phyloP scores from a whole-genome alignment of 2,329 filamentous ascomycete species.

The Colletotrichum chrysophilum region DNA sequence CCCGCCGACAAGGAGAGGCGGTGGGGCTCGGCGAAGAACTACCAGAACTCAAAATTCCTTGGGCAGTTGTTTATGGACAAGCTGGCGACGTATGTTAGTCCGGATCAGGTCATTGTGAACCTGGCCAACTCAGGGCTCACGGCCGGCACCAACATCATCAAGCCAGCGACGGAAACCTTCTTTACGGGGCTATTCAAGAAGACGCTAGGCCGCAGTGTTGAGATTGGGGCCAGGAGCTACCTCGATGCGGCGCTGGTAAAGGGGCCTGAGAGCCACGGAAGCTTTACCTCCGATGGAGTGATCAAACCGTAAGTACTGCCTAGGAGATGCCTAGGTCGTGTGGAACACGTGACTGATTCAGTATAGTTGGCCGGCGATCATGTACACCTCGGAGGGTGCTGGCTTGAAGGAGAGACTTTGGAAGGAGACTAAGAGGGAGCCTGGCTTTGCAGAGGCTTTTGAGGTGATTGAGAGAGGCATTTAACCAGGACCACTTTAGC shows the following conservation, averaged over 20 bases:
- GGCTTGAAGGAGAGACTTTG: slow-evolving; percentile 9
- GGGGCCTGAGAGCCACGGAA: slow-evolving; percentile 54
- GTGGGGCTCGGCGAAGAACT: slow-evolving; percentile 27
- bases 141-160: slow-evolving; percentile 45
- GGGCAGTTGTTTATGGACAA: slow-evolving; percentile 39
- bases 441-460: slow-evolving; percentile 16
- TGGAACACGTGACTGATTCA: background rate
- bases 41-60: slow-evolving; percentile 35
- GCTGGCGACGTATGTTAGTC: slow-evolving; percentile 38
- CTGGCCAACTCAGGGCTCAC: slow-evolving; percentile 50
- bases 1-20: slow-evolving; percentile 33
- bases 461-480: background rate
- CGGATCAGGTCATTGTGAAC: slow-evolving; percentile 50
- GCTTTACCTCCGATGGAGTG: slow-evolving; percentile 50
- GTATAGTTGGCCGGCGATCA: slow-evolving; percentile 3
- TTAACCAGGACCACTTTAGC: accelerated
- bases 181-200: slow-evolving; percentile 24
- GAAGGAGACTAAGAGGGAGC: slow-evolving; percentile 15
- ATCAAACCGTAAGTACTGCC: slow-evolving; percentile 46
- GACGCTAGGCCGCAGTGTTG: slow-evolving; percentile 31
- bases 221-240: slow-evolving; percentile 48
- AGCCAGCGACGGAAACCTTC: slow-evolving; percentile 25
- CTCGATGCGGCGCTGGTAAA: slow-evolving; percentile 49
- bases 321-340: accelerated
- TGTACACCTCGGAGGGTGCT: slow-evolving; percentile 16